Base-by-base conservation (phyloP, 768 basidiomycete genomes). In the Tricholoma flavovirens region DNA sequence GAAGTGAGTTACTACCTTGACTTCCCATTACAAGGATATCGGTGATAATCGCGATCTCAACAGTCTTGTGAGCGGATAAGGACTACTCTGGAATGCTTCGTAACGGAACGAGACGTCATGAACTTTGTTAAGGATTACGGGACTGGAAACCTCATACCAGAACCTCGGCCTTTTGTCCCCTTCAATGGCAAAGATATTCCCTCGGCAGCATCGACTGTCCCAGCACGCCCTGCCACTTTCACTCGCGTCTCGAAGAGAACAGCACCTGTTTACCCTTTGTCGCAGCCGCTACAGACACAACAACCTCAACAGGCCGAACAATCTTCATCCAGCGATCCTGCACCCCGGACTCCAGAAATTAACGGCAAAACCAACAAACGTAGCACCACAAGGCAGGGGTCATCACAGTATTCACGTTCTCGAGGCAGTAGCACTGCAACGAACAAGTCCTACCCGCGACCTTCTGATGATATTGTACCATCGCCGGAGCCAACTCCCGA, bases 51-150 rank as follows among this genome's bases (percentile, higher is more conserved):
- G 52, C 46, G 17, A 55, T 43, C 24, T 26, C 51, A 52, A 12
- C 42, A 98, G 96, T 91, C 92, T 1, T 98, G 95, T 68, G 97
- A 99, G 74, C 78, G 83, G 35, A 78, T 95, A 53, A 84, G 96
- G 32, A 82, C 89, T 24, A 81, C 87, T 7, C 79, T 98, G 21
- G 96, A 99, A 67, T 83, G 87, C 52, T 78, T 95, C 58, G 93
- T 96, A 57, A 83, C 93, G 0, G 86, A 86, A 46, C 83, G 79
- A 26, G 97, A 98, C 61, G 80, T 93, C 67, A 83, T 88, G 59
- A 83, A 81, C 66, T 98, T 98, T 62, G 91, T 96, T 10, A 81
- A 83, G 45, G 83, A 87, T 60, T 90, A 90, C 63, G 93, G 92
- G 4, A 97, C 94, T 4, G 96, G 94, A 9, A 84, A 82, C 62